These are phyloP conservation scores for Lanmaoa rubissima DNA, from an alignment of 768 basidiomycete species.

Conservation along the genomic window DNA sequence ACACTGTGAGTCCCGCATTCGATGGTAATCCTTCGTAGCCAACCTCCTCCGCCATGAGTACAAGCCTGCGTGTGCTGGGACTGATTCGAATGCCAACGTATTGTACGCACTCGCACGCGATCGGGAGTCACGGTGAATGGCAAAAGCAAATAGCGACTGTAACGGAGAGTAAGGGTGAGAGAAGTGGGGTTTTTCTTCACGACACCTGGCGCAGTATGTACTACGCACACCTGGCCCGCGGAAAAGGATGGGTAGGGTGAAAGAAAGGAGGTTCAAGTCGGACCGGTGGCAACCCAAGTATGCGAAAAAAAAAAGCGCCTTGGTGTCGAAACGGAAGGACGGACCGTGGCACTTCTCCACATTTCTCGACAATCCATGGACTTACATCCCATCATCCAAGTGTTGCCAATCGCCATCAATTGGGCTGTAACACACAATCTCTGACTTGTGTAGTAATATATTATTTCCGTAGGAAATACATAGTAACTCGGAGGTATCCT, in stretches of 20 bases:
- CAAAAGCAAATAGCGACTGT: not conserved
- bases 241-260: not conserved
- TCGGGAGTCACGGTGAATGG: not conserved
- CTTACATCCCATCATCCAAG: not conserved
- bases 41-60: slow-evolving; percentile 42
- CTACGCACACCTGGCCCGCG: not conserved
- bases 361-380: not conserved
- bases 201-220: not conserved
- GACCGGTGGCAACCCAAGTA: not conserved
- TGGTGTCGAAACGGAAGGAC: slow-evolving; percentile 4
- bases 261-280: not conserved
- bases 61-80: slow-evolving; percentile 8
- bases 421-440: not conserved
- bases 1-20: slow-evolving; percentile 75
- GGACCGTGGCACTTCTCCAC: not conserved
- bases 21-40: slow-evolving; percentile 70
- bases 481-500: not conserved
- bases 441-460: not conserved
- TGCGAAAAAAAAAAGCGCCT: not conserved
- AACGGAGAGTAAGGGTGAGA: slow-evolving; percentile 2
- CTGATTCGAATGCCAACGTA: slow-evolving; percentile 6
- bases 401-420: not conserved
- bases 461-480: slow-evolving; percentile 3
- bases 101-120: slow-evolving; percentile 5
- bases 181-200: slow-evolving; percentile 2